Percentiles rank a stretch among this genome's conserved stretches.
Evolutionary conservation across 495 filamentous ascomycete genomes (phyloP).

Genomic region (Hypoxylon crocopeplum): DNA sequence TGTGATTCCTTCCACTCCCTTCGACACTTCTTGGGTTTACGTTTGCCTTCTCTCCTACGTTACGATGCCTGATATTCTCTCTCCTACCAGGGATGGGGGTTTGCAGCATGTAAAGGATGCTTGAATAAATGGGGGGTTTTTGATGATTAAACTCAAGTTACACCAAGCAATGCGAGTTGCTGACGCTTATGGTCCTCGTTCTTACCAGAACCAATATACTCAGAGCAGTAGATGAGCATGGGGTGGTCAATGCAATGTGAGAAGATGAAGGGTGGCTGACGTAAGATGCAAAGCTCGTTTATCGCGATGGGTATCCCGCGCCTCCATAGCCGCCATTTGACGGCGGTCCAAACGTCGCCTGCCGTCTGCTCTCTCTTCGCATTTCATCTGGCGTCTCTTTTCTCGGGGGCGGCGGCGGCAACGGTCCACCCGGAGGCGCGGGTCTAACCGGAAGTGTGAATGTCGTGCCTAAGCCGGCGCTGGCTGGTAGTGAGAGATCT

Average conservation of each 20-base stretch:
- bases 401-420: slow-evolving; percentile 54
- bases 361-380: slow-evolving; percentile 46
- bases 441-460: slow-evolving; percentile 59
- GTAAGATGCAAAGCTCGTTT: slow-evolving; percentile 1
- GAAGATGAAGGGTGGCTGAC: background rate
- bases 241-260: background rate
- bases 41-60: slow-evolving; percentile 8
- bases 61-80: slow-evolving; percentile 21
- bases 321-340: slow-evolving; percentile 43
- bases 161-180: no score
- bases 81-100: background rate
- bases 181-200: no score
- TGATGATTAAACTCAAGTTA: no score
- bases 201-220: background rate
- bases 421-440: slow-evolving; percentile 48
- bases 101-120: no score
- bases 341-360: slow-evolving; percentile 51
- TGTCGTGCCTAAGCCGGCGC: slow-evolving; percentile 39
- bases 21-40: slow-evolving; percentile 4
- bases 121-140: no score
- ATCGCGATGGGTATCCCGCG: slow-evolving; percentile 36
- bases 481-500: slow-evolving; percentile 35
- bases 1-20: background rate
- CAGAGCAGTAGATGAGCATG: background rate
- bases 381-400: slow-evolving; percentile 50